These are phyloP conservation scores for Phanerodontia chrysosporium DNA, from an alignment of 768 basidiomycete genomes.

Conservation along the genomic window DNA sequence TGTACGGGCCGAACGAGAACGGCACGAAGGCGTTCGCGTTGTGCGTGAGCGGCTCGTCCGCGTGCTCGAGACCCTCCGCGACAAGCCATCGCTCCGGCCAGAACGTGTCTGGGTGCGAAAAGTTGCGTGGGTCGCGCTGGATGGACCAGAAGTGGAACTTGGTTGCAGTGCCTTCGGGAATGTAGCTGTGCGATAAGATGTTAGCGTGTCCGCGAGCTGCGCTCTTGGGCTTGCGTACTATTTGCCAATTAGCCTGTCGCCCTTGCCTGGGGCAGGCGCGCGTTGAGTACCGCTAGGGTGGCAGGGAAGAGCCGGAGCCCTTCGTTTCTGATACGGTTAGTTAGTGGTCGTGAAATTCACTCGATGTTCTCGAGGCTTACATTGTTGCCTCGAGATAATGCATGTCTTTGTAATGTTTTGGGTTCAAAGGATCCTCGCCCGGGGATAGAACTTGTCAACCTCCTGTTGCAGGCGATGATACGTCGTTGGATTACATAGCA, in stretches of 20 bases:
- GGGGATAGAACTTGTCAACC: constrained; percentile 32
- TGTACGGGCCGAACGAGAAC: constrained; percentile 46
- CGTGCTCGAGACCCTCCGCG: not conserved
- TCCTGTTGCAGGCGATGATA: constrained; percentile 37
- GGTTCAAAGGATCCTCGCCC: constrained; percentile 25
- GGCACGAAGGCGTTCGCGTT: constrained; percentile 35
- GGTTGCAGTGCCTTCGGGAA: constrained; percentile 36
- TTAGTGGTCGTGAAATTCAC: too few relatives aligned
- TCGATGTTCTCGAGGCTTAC: constrained; percentile 19
- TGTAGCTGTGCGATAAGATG: constrained; percentile 26
- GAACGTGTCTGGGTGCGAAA: constrained; percentile 38
- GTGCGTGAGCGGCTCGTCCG: constrained; percentile 6
- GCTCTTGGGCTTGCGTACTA: constrained; percentile 20
- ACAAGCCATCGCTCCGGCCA: constrained; percentile 41
- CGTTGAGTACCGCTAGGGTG: constrained; percentile 30
- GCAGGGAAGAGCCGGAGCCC: constrained; percentile 42
- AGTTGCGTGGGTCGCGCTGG: constrained; percentile 43
- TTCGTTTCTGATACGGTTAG: constrained; percentile 35
- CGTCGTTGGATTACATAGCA: constrained; percentile 34
- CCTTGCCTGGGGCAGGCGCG: constrained; percentile 21
- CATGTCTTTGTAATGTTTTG: constrained; percentile 23
- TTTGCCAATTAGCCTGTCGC: constrained; percentile 30
- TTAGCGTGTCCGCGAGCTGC: not conserved
- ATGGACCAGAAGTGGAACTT: constrained; percentile 36
- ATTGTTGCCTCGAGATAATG: constrained; percentile 33